Conservation (phyloP, 2,329 filamentous ascomycete species). For the Passalora sequoiae region DNA sequence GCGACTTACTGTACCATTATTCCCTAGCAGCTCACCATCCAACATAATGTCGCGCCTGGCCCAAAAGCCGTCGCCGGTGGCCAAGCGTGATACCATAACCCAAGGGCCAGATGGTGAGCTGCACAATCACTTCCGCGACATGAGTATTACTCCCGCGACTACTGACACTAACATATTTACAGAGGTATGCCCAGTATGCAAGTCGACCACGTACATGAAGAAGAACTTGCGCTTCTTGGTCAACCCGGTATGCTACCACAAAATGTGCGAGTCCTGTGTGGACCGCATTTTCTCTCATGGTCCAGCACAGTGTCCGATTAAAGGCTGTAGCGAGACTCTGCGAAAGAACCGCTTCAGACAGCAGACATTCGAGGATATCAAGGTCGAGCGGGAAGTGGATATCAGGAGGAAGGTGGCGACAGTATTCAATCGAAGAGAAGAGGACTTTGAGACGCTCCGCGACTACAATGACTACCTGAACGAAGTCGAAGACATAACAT, state of each 20-base stretch:
- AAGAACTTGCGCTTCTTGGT: conserved; percentile 90
- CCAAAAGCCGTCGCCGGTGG: conserved; percentile 25
- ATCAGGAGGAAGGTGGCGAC: conserved; percentile 68
- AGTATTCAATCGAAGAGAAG: conserved; percentile 82
- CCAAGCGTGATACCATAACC: conserved; percentile 18
- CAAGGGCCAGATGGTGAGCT: conserved; percentile 32
- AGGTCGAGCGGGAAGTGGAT: conserved; percentile 88
- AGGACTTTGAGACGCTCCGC: conserved; percentile 79
- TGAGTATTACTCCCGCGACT: conserved; percentile 10
- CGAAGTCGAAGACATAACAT: conserved; percentile 82
- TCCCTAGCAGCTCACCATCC: conserved; percentile 20
- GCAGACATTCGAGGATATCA: conserved; percentile 84
- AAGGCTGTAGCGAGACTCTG: conserved; percentile 79
- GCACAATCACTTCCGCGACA: conserved; percentile 15
- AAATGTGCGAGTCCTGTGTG: conserved; percentile 95
- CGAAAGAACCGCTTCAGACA: conserved; percentile 77
- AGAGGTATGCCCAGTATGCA: conserved; percentile 95
- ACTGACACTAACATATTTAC: conserved; percentile 15
- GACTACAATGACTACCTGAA: conserved; percentile 95
- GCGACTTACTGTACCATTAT: not conserved
- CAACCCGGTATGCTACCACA: conserved; percentile 98
- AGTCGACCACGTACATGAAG: conserved; percentile 92
- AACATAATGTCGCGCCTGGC: conserved; percentile 32
- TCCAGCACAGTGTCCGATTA: conserved; percentile 86
- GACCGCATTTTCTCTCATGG: conserved; percentile 89